Evolutionary conservation across 1,139 yeast species (phyloP).

Genomic region (Saccharomycopsis hybrid): DNA sequence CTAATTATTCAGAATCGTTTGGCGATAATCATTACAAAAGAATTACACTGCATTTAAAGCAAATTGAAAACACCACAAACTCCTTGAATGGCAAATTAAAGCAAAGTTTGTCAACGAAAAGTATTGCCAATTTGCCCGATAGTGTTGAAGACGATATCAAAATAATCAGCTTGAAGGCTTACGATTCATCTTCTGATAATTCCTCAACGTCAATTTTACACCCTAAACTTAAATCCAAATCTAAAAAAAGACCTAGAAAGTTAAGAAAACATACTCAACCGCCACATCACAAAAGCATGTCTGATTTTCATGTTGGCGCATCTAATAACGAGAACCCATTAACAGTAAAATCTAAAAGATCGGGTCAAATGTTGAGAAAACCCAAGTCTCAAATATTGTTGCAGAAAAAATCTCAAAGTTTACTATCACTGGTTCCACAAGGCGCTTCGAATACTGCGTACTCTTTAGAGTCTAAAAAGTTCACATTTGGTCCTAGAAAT

Average conservation of each 20-base stretch:
- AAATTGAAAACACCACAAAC: neutral
- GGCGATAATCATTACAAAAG: slow-evolving; percentile 3
- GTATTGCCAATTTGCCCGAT: neutral
- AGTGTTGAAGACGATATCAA: too few relatives aligned
- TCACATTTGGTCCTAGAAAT: neutral
- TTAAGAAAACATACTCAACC: neutral
- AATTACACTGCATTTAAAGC: neutral
- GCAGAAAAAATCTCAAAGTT: neutral
- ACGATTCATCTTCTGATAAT: neutral
- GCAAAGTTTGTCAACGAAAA: slow-evolving; percentile 2
- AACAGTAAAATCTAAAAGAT: neutral
- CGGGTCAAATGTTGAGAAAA: neutral
- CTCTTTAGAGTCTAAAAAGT: neutral
- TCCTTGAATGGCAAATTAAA: neutral
- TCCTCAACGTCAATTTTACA: neutral
- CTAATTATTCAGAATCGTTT: neutral
- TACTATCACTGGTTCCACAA: neutral
- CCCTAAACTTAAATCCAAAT: neutral
- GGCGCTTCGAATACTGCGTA: neutral
- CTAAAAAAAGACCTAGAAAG: slow-evolving; percentile 3
- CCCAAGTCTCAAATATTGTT: slow-evolving; percentile 3
- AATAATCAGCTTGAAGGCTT: neutral
- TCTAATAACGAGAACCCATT: too few relatives aligned
- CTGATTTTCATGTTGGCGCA: too few relatives aligned
- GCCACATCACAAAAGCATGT: too few relatives aligned